Percentiles rank a stretch among this genome's conserved stretches.
phyloP scores from a whole-genome alignment of 2,329 filamentous ascomycete species.

The Aspergillus brunneoviolaceus region DNA sequence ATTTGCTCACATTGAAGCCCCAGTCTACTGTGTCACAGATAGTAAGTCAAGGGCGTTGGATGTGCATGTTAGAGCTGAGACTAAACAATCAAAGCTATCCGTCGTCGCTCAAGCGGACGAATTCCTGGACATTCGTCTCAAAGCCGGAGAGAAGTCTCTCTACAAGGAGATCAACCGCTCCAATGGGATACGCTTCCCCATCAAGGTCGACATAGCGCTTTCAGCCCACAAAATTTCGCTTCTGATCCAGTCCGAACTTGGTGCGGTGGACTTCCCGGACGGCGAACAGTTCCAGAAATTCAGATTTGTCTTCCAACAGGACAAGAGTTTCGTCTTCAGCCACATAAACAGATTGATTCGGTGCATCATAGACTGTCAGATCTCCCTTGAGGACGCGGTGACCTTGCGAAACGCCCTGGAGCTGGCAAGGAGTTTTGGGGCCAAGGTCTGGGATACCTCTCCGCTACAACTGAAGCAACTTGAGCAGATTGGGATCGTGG shows the following conservation, averaged over 20 bases:
- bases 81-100: conserved; percentile 55
- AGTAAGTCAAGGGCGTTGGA: conserved; percentile 44
- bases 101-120: conserved; percentile 67
- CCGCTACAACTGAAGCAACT: conserved; percentile 81
- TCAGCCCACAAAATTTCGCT: conserved; percentile 74
- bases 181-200: conserved; percentile 66
- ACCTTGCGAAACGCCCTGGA: conserved; percentile 70
- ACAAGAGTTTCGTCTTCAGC: conserved; percentile 65
- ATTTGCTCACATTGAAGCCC: conserved; percentile 62
- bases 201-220: conserved; percentile 65
- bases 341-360: conserved; percentile 68
- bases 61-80: neutral
- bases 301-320: conserved; percentile 57
- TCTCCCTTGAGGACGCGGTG: conserved; percentile 62
- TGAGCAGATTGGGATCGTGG: conserved; percentile 70
- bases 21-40: conserved; percentile 65
- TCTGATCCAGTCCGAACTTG: conserved; percentile 73
- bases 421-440: conserved; percentile 72
- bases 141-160: conserved; percentile 64
- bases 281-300: conserved; percentile 58
- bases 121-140: conserved; percentile 71
- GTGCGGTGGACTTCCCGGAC: conserved; percentile 62
- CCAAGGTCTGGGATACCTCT: conserved; percentile 78
- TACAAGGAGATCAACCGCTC: conserved; percentile 73
- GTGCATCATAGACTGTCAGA: conserved; percentile 74